A percentile compares a stretch with the other conserved stretches of the same genome.
phyloP scores from a whole-genome alignment of 345 rosid genomes.

The Balakata baccata region DNA sequence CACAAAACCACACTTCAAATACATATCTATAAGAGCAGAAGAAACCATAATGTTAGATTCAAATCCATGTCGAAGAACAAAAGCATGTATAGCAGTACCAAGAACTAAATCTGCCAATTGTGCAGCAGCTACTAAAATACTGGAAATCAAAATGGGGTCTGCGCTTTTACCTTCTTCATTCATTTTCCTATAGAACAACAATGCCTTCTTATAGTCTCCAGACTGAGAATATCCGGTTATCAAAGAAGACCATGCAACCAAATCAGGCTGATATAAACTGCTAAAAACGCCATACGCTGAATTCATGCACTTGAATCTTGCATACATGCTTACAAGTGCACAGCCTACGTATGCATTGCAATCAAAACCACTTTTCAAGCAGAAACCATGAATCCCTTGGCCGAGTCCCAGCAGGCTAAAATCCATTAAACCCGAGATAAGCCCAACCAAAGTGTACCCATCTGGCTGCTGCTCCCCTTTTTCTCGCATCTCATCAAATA shows the following conservation, averaged over 20 bases:
- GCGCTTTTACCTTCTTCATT: constrained; percentile 44
- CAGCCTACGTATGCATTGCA: constrained; percentile 53
- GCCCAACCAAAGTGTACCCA: constrained; percentile 65
- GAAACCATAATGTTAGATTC: constrained; percentile 54
- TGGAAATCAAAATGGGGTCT: constrained; percentile 56
- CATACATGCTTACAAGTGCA: constrained; percentile 68
- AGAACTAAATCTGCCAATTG: constrained; percentile 43
- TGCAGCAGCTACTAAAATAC: constrained; percentile 58
- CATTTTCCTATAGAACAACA: constrained; percentile 46
- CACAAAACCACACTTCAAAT: constrained; percentile 69
- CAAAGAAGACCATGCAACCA: constrained; percentile 75
- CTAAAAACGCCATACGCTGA: constrained; percentile 53
- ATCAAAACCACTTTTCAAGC: constrained; percentile 59
- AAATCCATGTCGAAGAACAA: constrained; percentile 53
- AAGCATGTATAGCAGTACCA: constrained; percentile 63
- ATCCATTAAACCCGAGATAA: constrained; percentile 51
- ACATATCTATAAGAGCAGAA: constrained; percentile 77
- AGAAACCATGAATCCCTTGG: constrained; percentile 63
- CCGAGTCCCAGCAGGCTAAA: constrained; percentile 41
- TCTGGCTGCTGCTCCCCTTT: constrained; percentile 46
- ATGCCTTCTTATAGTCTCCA: constrained; percentile 50
- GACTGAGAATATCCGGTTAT: constrained; percentile 63
- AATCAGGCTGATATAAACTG: constrained; percentile 52
- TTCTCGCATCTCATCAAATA: constrained; percentile 52
- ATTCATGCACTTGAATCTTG: constrained; percentile 54